These are phyloP conservation scores for Thozetella sp. DNA, from an alignment of 495 filamentous ascomycete species.

Conservation along the genomic window DNA sequence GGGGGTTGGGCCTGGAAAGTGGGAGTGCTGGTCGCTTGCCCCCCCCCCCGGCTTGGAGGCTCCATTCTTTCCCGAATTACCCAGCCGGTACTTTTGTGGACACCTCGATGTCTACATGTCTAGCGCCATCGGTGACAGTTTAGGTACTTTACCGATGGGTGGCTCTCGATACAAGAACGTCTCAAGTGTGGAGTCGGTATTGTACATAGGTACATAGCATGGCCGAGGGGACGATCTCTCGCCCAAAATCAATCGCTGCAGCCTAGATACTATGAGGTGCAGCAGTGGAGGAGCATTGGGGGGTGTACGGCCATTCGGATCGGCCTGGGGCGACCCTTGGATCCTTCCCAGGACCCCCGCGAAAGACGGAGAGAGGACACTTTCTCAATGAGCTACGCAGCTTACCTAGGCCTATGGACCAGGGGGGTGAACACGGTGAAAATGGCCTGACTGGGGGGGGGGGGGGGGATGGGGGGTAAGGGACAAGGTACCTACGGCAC, in stretches of 20 bases:
- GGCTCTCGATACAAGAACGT: slow-evolving; percentile 12
- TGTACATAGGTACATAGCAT: slow-evolving; percentile 10
- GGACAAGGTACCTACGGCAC: too few species aligned
- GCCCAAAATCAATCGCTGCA: background rate
- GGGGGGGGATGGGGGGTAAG: too few species aligned
- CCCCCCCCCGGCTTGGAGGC: slow-evolving; percentile 17
- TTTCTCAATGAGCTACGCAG: too few species aligned
- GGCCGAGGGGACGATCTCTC: slow-evolving; percentile 9
- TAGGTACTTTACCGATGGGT: slow-evolving; percentile 8
- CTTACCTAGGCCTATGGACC: too few species aligned
- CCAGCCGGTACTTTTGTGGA: slow-evolving; percentile 17
- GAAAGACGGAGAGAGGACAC: too few species aligned
- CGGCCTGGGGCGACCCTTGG: background rate
- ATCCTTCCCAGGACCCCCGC: background rate
- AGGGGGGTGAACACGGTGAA: too few species aligned
- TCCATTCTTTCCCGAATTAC: slow-evolving; percentile 27
- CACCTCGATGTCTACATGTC: slow-evolving; percentile 12
- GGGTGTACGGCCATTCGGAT: background rate
- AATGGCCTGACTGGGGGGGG: too few species aligned
- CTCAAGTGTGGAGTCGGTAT: slow-evolving; percentile 9
- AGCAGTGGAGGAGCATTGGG: too few species aligned
- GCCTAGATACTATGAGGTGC: too few species aligned
- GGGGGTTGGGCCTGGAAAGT: background rate
- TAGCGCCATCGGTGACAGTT: background rate
- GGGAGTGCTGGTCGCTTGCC: slow-evolving; percentile 1